Conservation (phyloP, 192 early-diverging fungal genomes). For the Chytriomyces hyalinus region DNA sequence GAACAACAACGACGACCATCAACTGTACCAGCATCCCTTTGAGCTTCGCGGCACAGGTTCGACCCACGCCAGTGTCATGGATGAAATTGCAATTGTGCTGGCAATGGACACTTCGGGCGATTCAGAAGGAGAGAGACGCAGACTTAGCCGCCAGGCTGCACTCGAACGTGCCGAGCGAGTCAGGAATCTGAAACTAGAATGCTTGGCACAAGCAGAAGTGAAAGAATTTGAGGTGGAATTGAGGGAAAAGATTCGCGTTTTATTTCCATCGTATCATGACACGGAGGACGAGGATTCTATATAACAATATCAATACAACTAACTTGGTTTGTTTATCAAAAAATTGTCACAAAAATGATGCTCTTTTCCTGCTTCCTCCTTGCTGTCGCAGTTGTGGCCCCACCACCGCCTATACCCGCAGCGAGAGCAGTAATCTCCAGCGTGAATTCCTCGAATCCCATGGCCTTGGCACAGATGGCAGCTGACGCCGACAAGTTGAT, state of each 20-base stretch:
- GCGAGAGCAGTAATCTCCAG: no score
- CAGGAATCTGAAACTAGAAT: background rate
- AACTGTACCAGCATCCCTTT: background rate
- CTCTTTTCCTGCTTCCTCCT: no score
- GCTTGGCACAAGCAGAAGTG: background rate
- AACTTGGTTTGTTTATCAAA: no score
- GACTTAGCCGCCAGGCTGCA: background rate
- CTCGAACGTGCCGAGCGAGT: background rate
- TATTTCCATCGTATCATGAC: background rate
- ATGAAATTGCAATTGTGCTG: conserved; percentile 5
- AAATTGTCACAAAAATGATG: no score
- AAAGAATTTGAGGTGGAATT: background rate
- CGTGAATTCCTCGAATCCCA: no score
- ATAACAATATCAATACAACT: no score
- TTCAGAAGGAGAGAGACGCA: background rate
- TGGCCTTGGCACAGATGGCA: background rate
- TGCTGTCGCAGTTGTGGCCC: no score
- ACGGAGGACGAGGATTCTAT: no score
- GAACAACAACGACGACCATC: background rate
- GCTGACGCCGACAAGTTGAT: conserved; percentile 16
- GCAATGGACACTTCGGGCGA: conserved; percentile 10
- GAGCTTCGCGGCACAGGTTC: background rate
- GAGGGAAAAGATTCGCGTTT: background rate
- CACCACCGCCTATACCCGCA: no score
- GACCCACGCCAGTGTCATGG: background rate